These are phyloP conservation scores for Diversispora eburnea DNA, from an alignment of 192 early-diverging fungal genomes.

Conservation along the genomic window DNA sequence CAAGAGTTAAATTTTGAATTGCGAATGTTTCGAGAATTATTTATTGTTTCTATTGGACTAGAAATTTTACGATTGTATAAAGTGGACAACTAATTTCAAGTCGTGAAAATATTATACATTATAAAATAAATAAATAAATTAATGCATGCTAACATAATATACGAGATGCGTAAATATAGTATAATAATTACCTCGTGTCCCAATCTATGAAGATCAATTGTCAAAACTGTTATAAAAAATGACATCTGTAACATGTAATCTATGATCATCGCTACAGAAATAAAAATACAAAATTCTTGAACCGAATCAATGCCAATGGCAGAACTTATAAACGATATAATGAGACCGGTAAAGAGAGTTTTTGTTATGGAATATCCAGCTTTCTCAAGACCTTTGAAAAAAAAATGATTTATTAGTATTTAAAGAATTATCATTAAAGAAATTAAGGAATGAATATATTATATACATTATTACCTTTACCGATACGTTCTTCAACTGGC, in stretches of 20 bases:
- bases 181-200: conserved; percentile 47
- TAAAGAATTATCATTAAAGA: not conserved
- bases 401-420: not conserved
- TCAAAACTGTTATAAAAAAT: conserved; percentile 71
- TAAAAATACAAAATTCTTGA: conserved; percentile 75
- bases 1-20: not conserved
- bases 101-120: no score
- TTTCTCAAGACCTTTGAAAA: conserved; percentile 50
- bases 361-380: conserved; percentile 65
- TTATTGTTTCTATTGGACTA: not conserved
- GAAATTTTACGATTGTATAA: not conserved
- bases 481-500: conserved; percentile 71
- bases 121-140: no score
- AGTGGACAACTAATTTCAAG: no score
- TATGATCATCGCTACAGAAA: conserved; percentile 61
- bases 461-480: conserved; percentile 38
- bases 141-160: no score
- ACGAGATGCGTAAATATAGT: no score
- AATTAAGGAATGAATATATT: not conserved
- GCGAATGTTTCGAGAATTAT: not conserved
- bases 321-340: conserved; percentile 55
- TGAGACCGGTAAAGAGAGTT: conserved; percentile 54
- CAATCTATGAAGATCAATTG: conserved; percentile 76
- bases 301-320: conserved; percentile 57
- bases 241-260: conserved; percentile 78